A percentile compares a stretch with the other conserved stretches of the same genome.
Evolutionary conservation across 106 monocot genomes (phyloP).

Genomic region (Alisma plantagoaquatica): DNA sequence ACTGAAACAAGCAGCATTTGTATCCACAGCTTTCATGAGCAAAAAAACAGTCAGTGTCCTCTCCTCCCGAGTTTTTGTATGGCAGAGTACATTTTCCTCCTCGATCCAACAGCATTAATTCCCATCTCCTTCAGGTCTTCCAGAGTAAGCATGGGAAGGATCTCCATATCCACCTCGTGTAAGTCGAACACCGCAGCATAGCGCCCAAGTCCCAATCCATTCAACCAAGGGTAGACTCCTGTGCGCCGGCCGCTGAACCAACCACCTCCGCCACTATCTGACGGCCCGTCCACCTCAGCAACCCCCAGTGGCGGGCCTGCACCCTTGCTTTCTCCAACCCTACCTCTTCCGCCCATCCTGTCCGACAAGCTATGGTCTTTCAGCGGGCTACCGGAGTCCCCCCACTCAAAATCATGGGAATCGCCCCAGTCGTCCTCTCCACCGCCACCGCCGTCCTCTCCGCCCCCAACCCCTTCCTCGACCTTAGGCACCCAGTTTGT

Average conservation of each 20-base stretch:
- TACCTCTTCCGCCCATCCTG: slow-evolving; percentile 5
- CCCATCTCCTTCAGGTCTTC: slow-evolving; percentile 96
- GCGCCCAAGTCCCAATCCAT: slow-evolving; percentile 50
- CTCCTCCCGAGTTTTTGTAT: slow-evolving; percentile 67
- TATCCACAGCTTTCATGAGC: too few relatives aligned
- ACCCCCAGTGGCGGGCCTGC: neutral
- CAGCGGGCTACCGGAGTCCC: slow-evolving; percentile 18
- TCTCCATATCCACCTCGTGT: slow-evolving; percentile 90
- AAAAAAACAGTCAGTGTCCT: neutral
- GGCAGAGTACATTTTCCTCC: slow-evolving; percentile 80
- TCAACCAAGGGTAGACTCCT: slow-evolving; percentile 53
- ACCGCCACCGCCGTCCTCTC: slow-evolving; percentile 16
- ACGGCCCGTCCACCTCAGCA: slow-evolving; percentile 16
- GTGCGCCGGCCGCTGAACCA: slow-evolving; percentile 34
- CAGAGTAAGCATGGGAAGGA: slow-evolving; percentile 66
- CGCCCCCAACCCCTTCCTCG: slow-evolving; percentile 15
- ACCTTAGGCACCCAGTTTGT: slow-evolving; percentile 7
- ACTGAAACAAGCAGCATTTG: too few relatives aligned
- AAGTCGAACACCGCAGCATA: slow-evolving; percentile 77
- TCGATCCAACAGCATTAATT: slow-evolving; percentile 79
- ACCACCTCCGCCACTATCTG: slow-evolving; percentile 19
- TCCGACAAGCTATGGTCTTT: slow-evolving; percentile 14
- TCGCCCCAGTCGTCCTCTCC: slow-evolving; percentile 8
- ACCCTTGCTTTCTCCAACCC: slow-evolving; percentile 16
- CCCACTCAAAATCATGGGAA: slow-evolving; percentile 14